These are phyloP conservation scores for Mycena floridula DNA, from an alignment of 768 basidiomycete genomes.

Conservation along the genomic window DNA sequence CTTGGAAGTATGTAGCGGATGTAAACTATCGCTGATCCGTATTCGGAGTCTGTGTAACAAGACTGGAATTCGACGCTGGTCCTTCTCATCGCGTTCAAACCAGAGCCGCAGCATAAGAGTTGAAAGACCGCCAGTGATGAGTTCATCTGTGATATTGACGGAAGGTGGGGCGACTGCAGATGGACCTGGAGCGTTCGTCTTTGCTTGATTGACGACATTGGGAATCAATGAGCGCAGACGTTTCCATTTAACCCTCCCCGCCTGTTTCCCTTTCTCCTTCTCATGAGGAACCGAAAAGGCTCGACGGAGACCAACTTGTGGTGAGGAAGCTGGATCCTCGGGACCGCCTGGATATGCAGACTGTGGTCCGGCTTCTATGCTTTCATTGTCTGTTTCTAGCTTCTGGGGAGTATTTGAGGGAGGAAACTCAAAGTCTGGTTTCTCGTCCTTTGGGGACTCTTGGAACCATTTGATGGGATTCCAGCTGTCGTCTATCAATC, in stretches of 20 bases:
- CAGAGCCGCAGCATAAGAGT: constrained; percentile 74
- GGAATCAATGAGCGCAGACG: constrained; percentile 64
- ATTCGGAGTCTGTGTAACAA: constrained; percentile 78
- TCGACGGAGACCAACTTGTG: constrained; percentile 6
- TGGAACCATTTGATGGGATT: constrained; percentile 49
- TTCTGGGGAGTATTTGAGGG: constrained; percentile 5
- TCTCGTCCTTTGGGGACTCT: constrained; percentile 46
- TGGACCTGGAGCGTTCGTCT: constrained; percentile 28
- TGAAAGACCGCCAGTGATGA: constrained; percentile 75
- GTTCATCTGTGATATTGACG: constrained; percentile 78
- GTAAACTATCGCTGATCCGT: constrained; percentile 79
- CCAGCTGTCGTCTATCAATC: constrained; percentile 44
- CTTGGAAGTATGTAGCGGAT: constrained; percentile 70
- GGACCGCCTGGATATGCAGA: constrained; percentile 4
- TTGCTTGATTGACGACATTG: constrained; percentile 34
- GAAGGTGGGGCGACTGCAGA: constrained; percentile 44
- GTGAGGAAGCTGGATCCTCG: not conserved
- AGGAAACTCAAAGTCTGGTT: constrained; percentile 27
- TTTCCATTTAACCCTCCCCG: constrained; percentile 46
- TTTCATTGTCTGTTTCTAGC: constrained; percentile 3
- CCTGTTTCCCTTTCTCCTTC: constrained; percentile 15
- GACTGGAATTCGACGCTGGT: constrained; percentile 72
- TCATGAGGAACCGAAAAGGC: constrained; percentile 20
- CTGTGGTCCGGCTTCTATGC: constrained; percentile 4
- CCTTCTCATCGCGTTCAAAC: constrained; percentile 85